Base-by-base conservation (phyloP, 306 rosid genomes). In the Cicer pinnatifidum region DNA sequence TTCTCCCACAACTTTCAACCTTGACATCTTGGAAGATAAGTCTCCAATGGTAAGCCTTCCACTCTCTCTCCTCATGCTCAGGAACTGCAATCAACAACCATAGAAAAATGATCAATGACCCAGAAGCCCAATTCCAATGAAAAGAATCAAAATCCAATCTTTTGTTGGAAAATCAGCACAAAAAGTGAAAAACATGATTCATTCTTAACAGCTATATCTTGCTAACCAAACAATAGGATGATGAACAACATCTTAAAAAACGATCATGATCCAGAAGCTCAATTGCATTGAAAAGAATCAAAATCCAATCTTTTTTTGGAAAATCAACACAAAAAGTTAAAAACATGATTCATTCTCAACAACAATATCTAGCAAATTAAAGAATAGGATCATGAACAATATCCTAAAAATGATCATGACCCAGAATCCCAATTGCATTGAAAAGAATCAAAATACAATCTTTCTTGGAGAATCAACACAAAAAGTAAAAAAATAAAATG, bases 21-120 rank as follows among this genome's bases (percentile, higher is more conserved):
- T 81, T 9, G 98, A 88, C 98, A 91, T 93, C 86, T 86, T 93
- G 13, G 94, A 87, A 79, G 93, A 86, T 90, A 93, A 75, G 53
- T 93, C 97, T 44, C 85, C 89, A 47, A 91, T 78, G 35, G 78
- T 73, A 47, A 93, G 94, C 86, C 56, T 85, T 56, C 90, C 93
- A 67, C 84, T 85, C 80, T 93, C 98, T 59, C 94, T 91, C 82
- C 85, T 45, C 71, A 66, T 66, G 11, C 54, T 66, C 39, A 66
- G 20, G 5, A 66, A 66, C 56, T 66, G 54, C 56, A 66, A 57
- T 28, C 63, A 11, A 20, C 51, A 65, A 43, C 54, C 46, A 65
- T 9, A 65, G 33, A 19, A 11, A 19, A 65, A 9, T 16, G n/a
- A 19, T 56, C 62, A 56, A 66, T 66, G 54, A 44, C 11, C 71